Evolutionary conservation across 225 moss, liverwort and hornwort species (phyloP), one percentile per base, ranked within the genome.

Genomic region (Pleurozium schreberi): DNA sequence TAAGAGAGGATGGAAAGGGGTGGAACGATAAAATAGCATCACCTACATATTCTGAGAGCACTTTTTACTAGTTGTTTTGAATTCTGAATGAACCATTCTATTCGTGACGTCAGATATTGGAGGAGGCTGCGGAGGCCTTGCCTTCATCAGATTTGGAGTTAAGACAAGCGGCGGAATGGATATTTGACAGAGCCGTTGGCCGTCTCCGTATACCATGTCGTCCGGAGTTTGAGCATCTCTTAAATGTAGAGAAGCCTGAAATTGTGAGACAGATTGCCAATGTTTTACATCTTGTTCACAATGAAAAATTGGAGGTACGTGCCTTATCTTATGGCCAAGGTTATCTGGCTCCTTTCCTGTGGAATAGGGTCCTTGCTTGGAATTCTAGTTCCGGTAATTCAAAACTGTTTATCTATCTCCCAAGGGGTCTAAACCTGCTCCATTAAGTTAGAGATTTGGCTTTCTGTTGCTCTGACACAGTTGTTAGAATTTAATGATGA

Each of bases 181-280:
- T 99, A 71, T 95, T 96, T 89, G 98, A 99, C 70, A 94, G 97
- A 88, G 95, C 94, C 21, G 96, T 96, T 93, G 98, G 92, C 53
- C 91, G 85, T 82, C 93, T 95, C 67, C 94, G 91, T 75, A 78
- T 93, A 62, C 92, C 92, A 86, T 93, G 88, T 86, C 88, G 87
- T 90, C 93, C 92, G 57, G 97, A 95, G 87, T 99, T 96, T 87
- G 91, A 94, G 52, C 92, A 88, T 75, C 87, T 97, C 75, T 86
- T 92, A 70, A 92, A 89, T 45, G 34, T 91, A 83, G 95, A 94
- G 64, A 96, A 97, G 92, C 84, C 93, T 82, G 97, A 95, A 68
- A 67, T 96, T 71, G 92, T 95, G 63, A 94, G 89, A 62, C 98
- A 99, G 92, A 96, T 99, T 85, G 95, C 88, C 74, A 90, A 95